Conservation (phyloP, 2,329 filamentous ascomycete genomes). For the Exophiala aquamarina region DNA sequence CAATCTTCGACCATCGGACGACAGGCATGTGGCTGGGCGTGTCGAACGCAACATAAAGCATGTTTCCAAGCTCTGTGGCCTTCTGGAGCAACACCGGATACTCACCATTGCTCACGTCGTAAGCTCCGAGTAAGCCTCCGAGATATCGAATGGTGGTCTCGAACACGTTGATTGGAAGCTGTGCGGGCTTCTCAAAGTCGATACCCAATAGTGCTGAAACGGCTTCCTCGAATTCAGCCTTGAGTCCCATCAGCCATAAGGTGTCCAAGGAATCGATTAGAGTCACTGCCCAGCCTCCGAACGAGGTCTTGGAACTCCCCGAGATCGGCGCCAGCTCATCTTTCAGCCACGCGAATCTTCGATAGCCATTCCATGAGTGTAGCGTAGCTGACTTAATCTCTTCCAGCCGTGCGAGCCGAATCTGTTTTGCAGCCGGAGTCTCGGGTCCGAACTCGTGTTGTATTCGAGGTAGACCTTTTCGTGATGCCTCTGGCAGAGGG, state of each 20-base stretch:
- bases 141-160: constrained; percentile 43
- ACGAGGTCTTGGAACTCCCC: constrained; percentile 53
- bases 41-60: constrained; percentile 46
- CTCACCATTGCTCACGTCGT: constrained; percentile 50
- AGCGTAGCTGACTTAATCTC: constrained; percentile 53
- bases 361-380: constrained; percentile 62
- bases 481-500: constrained; percentile 14
- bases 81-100: constrained; percentile 40
- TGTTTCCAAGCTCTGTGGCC: constrained; percentile 42
- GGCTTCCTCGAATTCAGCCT: constrained; percentile 64
- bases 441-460: constrained; percentile 21
- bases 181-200: constrained; percentile 59
- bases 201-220: constrained; percentile 59
- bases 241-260: constrained; percentile 69
- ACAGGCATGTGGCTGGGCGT: constrained; percentile 63
- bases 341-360: constrained; percentile 60
- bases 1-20: constrained; percentile 52
- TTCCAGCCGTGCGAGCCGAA: constrained; percentile 33
- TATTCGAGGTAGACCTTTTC: constrained; percentile 18
- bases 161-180: constrained; percentile 36
- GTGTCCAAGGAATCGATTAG: constrained; percentile 66
- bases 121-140: constrained; percentile 38
- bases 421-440: neutral
- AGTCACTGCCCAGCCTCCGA: constrained; percentile 66
- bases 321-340: constrained; percentile 63